These are phyloP conservation scores for Pseudogymnoascus sp. DNA, from an alignment of 2,329 filamentous ascomycete genomes.

Conservation along the genomic window DNA sequence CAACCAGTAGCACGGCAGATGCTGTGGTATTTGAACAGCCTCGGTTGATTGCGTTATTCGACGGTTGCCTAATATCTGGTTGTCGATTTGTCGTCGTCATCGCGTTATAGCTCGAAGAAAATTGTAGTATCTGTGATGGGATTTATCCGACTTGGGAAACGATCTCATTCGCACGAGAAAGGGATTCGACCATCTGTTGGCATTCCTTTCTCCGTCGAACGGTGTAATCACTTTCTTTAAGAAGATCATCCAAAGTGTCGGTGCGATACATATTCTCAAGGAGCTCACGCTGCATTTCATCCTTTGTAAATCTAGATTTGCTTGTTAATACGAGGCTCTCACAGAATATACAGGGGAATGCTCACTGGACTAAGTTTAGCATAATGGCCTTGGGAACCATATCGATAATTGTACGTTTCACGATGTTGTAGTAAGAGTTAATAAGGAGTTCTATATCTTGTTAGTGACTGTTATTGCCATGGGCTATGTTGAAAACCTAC, in stretches of 20 bases:
- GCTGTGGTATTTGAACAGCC: not conserved
- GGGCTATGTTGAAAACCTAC: conserved; percentile 44
- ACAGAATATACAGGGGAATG: conserved; percentile 22
- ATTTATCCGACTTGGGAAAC: conserved; percentile 61
- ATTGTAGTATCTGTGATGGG: not conserved
- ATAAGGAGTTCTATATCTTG: conserved; percentile 74
- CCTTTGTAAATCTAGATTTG: conserved; percentile 71
- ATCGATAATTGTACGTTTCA: conserved; percentile 96
- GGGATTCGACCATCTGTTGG: conserved; percentile 96
- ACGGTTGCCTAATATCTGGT: not conserved
- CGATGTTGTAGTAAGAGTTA: conserved; percentile 95
- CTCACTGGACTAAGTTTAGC: conserved; percentile 90
- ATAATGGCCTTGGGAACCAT: conserved; percentile 99
- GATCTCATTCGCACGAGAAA: conserved; percentile 87
- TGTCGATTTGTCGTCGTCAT: conserved; percentile 1
- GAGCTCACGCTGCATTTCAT: conserved; percentile 96
- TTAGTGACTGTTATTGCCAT: conserved; percentile 16
- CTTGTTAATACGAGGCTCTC: not conserved
- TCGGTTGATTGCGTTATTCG: conserved; percentile 4
- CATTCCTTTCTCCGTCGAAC: conserved; percentile 92
- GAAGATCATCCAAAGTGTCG: conserved; percentile 81
- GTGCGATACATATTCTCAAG: conserved; percentile 96
- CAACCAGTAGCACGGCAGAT: not conserved
- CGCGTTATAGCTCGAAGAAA: conserved; percentile 9
- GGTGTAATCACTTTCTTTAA: conserved; percentile 98